Conservation (phyloP, 331 rosid genomes). For the Acacia pycnantha region DNA sequence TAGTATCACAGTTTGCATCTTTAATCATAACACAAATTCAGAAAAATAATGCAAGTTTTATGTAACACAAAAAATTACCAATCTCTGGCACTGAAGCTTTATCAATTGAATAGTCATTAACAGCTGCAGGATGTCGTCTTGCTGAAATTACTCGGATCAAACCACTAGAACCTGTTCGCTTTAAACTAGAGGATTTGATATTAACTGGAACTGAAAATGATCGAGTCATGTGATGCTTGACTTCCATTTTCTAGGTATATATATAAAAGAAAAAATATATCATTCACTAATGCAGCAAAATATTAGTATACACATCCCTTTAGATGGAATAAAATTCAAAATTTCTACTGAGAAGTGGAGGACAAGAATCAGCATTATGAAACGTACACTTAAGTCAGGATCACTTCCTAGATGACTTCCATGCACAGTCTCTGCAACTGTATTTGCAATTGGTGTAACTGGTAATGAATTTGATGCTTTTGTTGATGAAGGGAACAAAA, state of each 20-base stretch:
- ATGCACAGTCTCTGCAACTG: constrained; percentile 33
- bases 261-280: background rate
- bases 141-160: constrained; percentile 71
- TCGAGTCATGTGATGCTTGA: constrained; percentile 56
- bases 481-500: constrained; percentile 45
- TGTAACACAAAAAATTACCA: constrained; percentile 37
- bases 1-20: too few relatives aligned
- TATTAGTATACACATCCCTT: background rate
- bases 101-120: constrained; percentile 36
- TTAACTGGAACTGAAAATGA: constrained; percentile 75
- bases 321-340: background rate
- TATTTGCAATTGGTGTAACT: constrained; percentile 60
- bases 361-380: constrained; percentile 11
- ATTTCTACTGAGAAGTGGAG: background rate
- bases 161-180: constrained; percentile 55
- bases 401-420: constrained; percentile 38
- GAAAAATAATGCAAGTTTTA: background rate
- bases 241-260: constrained; percentile 44
- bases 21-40: too few relatives aligned
- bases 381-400: constrained; percentile 50
- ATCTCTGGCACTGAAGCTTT: constrained; percentile 43
- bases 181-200: constrained; percentile 44
- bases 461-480: constrained; percentile 68
- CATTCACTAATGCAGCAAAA: constrained; percentile 7
- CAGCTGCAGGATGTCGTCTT: constrained; percentile 37